A percentile compares a stretch with the other conserved stretches of the same genome.
Evolutionary conservation across 2,329 filamentous ascomycete genomes (phyloP).

Genomic region (Cercospora zeina): DNA sequence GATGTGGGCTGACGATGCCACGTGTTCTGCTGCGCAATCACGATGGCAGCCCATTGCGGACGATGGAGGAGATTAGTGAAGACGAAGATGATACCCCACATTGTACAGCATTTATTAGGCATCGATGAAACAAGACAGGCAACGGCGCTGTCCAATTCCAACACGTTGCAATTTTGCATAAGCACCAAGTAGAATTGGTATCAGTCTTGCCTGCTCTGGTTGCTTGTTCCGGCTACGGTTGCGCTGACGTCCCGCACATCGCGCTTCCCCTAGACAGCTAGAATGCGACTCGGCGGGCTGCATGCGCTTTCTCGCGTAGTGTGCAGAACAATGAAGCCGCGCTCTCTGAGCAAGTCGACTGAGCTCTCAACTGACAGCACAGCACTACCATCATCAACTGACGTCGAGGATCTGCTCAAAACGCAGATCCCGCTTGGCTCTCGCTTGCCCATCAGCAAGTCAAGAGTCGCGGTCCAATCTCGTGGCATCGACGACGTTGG

Average conservation of each 20-base stretch:
- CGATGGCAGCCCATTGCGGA: background rate
- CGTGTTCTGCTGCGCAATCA: background rate
- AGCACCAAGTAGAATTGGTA: background rate
- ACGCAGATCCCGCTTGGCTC: slow-evolving; percentile 11
- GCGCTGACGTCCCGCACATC: background rate
- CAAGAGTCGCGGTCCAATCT: background rate
- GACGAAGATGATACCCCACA: background rate
- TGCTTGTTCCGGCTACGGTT: background rate
- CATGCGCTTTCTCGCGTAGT: background rate
- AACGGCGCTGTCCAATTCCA: background rate
- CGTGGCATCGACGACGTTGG: slow-evolving; percentile 2
- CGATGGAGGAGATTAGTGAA: background rate
- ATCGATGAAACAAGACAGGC: background rate
- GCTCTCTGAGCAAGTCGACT: background rate
- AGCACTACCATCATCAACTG: background rate
- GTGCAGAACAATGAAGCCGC: background rate
- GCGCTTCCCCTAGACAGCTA: background rate
- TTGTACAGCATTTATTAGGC: background rate
- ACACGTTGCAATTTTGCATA: background rate
- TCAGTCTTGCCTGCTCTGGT: background rate
- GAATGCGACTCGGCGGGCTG: background rate
- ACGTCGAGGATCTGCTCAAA: background rate
- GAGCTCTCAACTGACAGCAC: background rate
- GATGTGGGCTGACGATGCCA: background rate
- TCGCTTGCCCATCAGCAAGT: slow-evolving; percentile 6